Percentiles rank a stretch among this genome's conserved stretches.
phyloP scores from a whole-genome alignment of 495 filamentous ascomycete species.

The Penicillium fimorum region DNA sequence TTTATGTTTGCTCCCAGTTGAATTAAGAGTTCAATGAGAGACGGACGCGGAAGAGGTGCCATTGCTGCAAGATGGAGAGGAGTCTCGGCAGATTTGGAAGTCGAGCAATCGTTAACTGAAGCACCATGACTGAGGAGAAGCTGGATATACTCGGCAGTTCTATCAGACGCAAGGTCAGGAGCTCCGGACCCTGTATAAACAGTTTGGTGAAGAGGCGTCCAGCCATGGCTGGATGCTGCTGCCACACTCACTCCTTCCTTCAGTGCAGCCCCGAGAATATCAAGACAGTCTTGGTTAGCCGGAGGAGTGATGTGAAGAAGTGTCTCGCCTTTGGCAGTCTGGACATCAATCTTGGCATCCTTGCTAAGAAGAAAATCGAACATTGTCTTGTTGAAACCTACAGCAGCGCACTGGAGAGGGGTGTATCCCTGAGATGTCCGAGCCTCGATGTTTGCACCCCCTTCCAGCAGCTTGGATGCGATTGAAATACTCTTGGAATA shows the following conservation, averaged over 20 bases:
- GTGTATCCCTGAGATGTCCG: slow-evolving; percentile 32
- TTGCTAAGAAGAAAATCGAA: slow-evolving; percentile 25
- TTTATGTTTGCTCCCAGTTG: too few relatives aligned
- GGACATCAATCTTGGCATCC: slow-evolving; percentile 27
- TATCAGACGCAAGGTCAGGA: too few relatives aligned
- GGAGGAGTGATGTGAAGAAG: slow-evolving; percentile 33
- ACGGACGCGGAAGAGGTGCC: too few relatives aligned
- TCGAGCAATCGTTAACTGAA: too few relatives aligned
- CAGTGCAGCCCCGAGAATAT: slow-evolving; percentile 15
- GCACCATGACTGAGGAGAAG: too few relatives aligned
- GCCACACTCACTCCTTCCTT: slow-evolving; percentile 1
- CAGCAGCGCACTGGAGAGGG: slow-evolving; percentile 35
- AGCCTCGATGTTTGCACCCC: slow-evolving; percentile 38
- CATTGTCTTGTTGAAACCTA: slow-evolving; percentile 23
- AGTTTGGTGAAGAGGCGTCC: slow-evolving; percentile 30
- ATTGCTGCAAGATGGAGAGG: too few relatives aligned
- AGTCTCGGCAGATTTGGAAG: too few relatives aligned
- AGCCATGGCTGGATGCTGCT: slow-evolving; percentile 17
- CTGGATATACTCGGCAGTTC: too few relatives aligned
- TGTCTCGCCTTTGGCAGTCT: slow-evolving; percentile 31
- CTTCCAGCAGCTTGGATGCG: slow-evolving; percentile 22
- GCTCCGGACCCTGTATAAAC: too few relatives aligned
- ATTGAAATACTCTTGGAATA: slow-evolving; percentile 11
- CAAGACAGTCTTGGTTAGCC: slow-evolving; percentile 23
- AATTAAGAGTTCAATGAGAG: too few relatives aligned